Evolutionary conservation across 2,329 filamentous ascomycete species (phyloP).

Genomic region (Pleomassaria siparia): DNA sequence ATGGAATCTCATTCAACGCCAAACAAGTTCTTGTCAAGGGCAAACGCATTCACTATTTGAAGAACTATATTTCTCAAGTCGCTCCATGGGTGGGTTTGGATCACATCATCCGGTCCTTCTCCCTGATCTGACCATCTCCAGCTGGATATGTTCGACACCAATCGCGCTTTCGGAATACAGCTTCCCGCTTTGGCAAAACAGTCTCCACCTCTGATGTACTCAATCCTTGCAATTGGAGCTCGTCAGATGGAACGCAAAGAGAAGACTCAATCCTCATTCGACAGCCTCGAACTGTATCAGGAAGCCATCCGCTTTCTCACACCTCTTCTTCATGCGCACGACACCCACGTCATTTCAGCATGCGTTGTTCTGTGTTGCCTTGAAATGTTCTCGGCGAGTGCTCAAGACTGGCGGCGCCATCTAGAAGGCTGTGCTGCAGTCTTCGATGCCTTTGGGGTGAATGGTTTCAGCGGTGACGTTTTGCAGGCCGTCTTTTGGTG

Average conservation of each 20-base stretch:
- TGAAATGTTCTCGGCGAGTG: slow-evolving; percentile 50
- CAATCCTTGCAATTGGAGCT: slow-evolving; percentile 55
- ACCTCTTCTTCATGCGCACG: slow-evolving; percentile 51
- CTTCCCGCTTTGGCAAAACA: slow-evolving; percentile 51
- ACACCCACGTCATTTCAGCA: slow-evolving; percentile 54
- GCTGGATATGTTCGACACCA: slow-evolving; percentile 58
- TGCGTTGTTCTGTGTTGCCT: slow-evolving; percentile 58
- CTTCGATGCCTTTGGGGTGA: slow-evolving; percentile 53
- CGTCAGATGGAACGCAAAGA: slow-evolving; percentile 54
- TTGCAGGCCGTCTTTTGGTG: slow-evolving; percentile 58
- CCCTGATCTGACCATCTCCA: slow-evolving; percentile 9
- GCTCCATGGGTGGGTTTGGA: slow-evolving; percentile 28
- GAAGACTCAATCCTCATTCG: slow-evolving; percentile 42
- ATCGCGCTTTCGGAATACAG: slow-evolving; percentile 52
- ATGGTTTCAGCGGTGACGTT: slow-evolving; percentile 54
- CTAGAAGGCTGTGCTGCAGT: slow-evolving; percentile 56
- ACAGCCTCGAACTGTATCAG: slow-evolving; percentile 54
- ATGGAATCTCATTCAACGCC: slow-evolving; percentile 12
- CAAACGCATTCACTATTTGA: slow-evolving; percentile 28
- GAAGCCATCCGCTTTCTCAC: slow-evolving; percentile 54
- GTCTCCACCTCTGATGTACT: slow-evolving; percentile 50
- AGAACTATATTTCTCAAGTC: slow-evolving; percentile 32
- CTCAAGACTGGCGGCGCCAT: slow-evolving; percentile 53
- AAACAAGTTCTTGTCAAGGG: slow-evolving; percentile 25
- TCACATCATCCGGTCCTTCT: not conserved